phyloP scores from a whole-genome alignment of 257 asterid species.

The Fraxinus cuspidata region DNA sequence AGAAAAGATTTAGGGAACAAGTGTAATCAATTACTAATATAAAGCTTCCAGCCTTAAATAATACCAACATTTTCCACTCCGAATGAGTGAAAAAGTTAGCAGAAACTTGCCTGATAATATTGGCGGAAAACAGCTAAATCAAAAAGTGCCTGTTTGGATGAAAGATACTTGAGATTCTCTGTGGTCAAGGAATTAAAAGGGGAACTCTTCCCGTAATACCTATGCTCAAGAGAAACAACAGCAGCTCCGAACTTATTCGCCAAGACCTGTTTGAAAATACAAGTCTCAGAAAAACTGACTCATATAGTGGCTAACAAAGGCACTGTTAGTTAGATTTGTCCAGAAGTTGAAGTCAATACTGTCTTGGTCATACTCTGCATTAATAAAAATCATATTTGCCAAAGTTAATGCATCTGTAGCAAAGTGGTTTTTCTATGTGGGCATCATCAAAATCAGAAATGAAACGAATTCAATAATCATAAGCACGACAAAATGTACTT shows the following conservation, averaged over 20 bases:
- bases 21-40: not conserved
- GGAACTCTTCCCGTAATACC: conserved; percentile 90
- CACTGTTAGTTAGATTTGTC: not conserved
- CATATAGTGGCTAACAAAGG: conserved; percentile 1
- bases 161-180: conserved; percentile 74
- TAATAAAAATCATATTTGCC: not conserved
- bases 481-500: too few species aligned
- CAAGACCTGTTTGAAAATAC: conserved; percentile 58
- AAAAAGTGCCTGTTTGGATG: conserved; percentile 94
- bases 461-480: not conserved
- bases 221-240: conserved; percentile 84
- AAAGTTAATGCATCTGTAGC: not conserved
- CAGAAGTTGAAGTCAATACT: conserved; percentile 10
- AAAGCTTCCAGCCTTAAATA: not conserved
- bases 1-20: conserved; percentile 9
- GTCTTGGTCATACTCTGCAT: not conserved
- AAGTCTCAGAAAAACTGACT: conserved; percentile 31
- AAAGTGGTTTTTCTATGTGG: not conserved
- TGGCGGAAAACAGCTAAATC: conserved; percentile 92
- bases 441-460: not conserved
- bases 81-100: conserved; percentile 4
- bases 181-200: conserved; percentile 76
- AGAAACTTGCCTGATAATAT: conserved; percentile 76
- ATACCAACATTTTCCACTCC: not conserved
- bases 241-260: conserved; percentile 98